Evolutionary conservation across 192 early-diverging fungal species (phyloP).

Genomic region (Kickxella alabastrina): DNA sequence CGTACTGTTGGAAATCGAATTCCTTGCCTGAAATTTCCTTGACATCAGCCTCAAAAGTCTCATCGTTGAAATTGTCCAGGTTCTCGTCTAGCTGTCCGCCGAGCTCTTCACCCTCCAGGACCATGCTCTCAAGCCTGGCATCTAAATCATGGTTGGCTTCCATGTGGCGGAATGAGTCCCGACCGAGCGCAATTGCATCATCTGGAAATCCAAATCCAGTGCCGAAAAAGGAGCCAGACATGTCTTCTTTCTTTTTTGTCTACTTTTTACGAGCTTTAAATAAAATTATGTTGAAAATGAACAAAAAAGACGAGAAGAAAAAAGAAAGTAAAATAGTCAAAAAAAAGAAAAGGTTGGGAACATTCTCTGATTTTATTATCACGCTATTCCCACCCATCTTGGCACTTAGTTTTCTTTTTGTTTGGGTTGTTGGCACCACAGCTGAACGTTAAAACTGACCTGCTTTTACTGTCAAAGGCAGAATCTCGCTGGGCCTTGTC

Average conservation of each 20-base stretch:
- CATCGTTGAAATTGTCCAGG: slow-evolving; percentile 67
- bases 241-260: slow-evolving; percentile 7
- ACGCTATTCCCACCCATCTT: too few species aligned
- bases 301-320: not conserved
- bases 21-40: slow-evolving; percentile 43
- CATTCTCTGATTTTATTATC: too few species aligned
- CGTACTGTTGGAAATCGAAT: slow-evolving; percentile 67
- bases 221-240: slow-evolving; percentile 48
- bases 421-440: too few species aligned
- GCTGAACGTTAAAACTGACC: too few species aligned
- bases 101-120: slow-evolving; percentile 51
- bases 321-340: not conserved
- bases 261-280: too few species aligned
- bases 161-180: slow-evolving; percentile 6
- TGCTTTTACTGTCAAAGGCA: too few species aligned
- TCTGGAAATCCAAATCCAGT: slow-evolving; percentile 11
- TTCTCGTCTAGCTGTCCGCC: slow-evolving; percentile 62
- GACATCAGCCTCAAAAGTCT: slow-evolving; percentile 63
- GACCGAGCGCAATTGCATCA: slow-evolving; percentile 40
- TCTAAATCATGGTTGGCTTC: slow-evolving; percentile 52
- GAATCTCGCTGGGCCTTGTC: too few species aligned
- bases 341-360: not conserved
- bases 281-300: too few species aligned
- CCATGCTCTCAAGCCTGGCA: slow-evolving; percentile 57
- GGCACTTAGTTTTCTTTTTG: too few species aligned